These are phyloP conservation scores for Echinochloa phyllopogon DNA, from an alignment of 176 grass and related monocot species.

Conservation along the genomic window DNA sequence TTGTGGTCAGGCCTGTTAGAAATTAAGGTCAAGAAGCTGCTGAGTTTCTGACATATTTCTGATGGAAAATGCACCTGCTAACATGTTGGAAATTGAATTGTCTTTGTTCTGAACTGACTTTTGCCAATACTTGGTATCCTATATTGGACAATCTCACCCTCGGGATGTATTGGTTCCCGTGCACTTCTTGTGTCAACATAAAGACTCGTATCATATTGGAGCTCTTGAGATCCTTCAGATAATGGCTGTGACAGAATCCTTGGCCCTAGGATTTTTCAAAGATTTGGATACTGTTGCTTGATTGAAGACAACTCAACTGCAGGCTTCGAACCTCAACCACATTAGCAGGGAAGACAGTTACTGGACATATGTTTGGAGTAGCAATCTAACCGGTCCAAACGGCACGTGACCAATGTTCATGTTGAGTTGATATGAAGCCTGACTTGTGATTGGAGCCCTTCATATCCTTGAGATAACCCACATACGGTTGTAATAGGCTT, in stretches of 20 bases:
- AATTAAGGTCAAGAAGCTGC: not conserved
- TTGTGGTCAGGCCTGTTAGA: not conserved
- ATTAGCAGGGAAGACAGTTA: not conserved
- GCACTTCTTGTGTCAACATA: not conserved
- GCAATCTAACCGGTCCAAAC: not conserved
- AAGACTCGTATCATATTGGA: not conserved
- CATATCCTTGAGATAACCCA: slow-evolving; percentile 5
- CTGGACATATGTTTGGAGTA: not conserved
- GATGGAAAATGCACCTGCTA: not conserved
- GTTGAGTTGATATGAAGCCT: not conserved
- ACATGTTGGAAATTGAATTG: slow-evolving; percentile 12
- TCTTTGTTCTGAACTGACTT: not conserved
- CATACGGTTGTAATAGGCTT: slow-evolving; percentile 2
- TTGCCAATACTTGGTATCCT: not conserved
- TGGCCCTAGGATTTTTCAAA: not conserved
- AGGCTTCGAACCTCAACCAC: not conserved
- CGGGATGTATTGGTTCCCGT: no score
- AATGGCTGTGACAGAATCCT: not conserved
- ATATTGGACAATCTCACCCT: not conserved
- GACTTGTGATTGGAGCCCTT: slow-evolving; percentile 11
- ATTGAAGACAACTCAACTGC: not conserved
- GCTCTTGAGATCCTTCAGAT: not conserved
- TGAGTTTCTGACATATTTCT: slow-evolving; percentile 3
- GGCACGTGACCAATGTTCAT: not conserved
- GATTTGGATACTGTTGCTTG: not conserved